A percentile compares a stretch with the other conserved stretches of the same genome.
phyloP scores from a whole-genome alignment of 768 basidiomycete genomes.

The Kwoniella sp. region DNA sequence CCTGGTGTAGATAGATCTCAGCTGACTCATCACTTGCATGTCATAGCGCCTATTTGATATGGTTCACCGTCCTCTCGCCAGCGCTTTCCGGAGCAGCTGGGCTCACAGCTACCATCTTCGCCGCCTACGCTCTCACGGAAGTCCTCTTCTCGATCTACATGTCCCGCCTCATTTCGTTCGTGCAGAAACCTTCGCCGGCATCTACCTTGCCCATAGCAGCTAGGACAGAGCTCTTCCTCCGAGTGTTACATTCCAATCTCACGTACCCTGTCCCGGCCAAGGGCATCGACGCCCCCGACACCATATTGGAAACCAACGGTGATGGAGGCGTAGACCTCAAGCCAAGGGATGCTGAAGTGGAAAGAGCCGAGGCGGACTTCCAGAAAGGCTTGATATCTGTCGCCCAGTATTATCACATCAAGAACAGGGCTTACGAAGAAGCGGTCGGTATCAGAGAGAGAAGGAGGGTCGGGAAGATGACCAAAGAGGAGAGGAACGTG shows the following conservation, averaged over 20 bases:
- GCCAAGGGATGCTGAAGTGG: constrained; percentile 7
- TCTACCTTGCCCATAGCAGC: constrained; percentile 34
- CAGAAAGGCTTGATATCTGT: constrained; percentile 23
- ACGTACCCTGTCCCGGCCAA: constrained; percentile 23
- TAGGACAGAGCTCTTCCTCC: constrained; percentile 33
- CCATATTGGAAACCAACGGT: not conserved
- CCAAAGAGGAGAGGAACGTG: constrained; percentile 24
- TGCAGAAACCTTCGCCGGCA: constrained; percentile 38
- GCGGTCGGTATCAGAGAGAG: constrained; percentile 28
- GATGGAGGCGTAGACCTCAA: constrained; percentile 1
- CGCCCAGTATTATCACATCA: constrained; percentile 24
- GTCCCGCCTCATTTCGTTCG: constrained; percentile 35
- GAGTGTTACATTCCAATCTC: constrained; percentile 38
- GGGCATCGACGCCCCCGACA: constrained; percentile 5
- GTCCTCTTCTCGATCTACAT: constrained; percentile 44
- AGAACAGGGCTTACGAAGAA: constrained; percentile 37
- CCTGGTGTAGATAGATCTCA: not conserved
- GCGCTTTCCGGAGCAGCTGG: constrained; percentile 15
- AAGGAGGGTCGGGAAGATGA: constrained; percentile 40
- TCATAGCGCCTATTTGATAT: constrained; percentile 42
- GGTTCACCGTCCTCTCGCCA: constrained; percentile 37
- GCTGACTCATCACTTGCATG: not conserved
- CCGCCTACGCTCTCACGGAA: constrained; percentile 44
- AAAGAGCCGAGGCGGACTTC: constrained; percentile 16
- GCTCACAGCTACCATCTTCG: constrained; percentile 40